Percentiles rank a stretch among this genome's conserved stretches.
Conservation (phyloP, 2,329 filamentous ascomycete species). For the Dactylonectria macrodidyma region DNA sequence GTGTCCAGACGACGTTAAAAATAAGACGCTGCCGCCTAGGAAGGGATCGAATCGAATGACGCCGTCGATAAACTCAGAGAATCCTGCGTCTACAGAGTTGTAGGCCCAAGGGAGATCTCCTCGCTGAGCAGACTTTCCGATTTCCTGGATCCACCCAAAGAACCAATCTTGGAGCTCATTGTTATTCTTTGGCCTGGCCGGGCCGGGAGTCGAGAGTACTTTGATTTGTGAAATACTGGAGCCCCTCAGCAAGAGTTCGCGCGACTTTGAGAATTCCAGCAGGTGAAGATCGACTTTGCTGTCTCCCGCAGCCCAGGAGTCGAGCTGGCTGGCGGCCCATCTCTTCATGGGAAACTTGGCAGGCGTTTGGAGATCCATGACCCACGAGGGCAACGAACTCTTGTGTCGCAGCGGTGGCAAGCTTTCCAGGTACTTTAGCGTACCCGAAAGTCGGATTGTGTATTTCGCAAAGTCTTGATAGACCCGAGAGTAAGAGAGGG, state of each 20-base stretch:
- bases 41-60: conserved; percentile 34
- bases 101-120: conserved; percentile 29
- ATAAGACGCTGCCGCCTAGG: conserved; percentile 28
- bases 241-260: conserved; percentile 24
- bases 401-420: conserved; percentile 22
- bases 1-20: conserved; percentile 28
- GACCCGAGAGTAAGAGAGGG: conserved; percentile 25
- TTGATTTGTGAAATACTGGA: conserved; percentile 22
- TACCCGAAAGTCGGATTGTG: conserved; percentile 26
- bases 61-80: conserved; percentile 31
- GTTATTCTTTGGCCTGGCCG: conserved; percentile 17
- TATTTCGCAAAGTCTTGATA: conserved; percentile 34
- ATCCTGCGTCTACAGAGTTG: conserved; percentile 15
- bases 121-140: conserved; percentile 22
- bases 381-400: conserved; percentile 32
- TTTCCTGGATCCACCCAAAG: conserved; percentile 22
- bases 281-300: conserved; percentile 32
- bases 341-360: conserved; percentile 32
- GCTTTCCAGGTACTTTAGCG: conserved; percentile 34
- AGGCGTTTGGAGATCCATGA: conserved; percentile 35
- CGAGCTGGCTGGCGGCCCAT: conserved; percentile 33
- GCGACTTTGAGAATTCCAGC: conserved; percentile 15
- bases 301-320: conserved; percentile 20
- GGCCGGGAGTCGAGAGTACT: conserved; percentile 21
- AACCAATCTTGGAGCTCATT: conserved; percentile 29